Evolutionary conservation across 164 flowering plant species (phyloP), one percentile per base, ranked within the genome.

Genomic region (Sextonia rubra): DNA sequence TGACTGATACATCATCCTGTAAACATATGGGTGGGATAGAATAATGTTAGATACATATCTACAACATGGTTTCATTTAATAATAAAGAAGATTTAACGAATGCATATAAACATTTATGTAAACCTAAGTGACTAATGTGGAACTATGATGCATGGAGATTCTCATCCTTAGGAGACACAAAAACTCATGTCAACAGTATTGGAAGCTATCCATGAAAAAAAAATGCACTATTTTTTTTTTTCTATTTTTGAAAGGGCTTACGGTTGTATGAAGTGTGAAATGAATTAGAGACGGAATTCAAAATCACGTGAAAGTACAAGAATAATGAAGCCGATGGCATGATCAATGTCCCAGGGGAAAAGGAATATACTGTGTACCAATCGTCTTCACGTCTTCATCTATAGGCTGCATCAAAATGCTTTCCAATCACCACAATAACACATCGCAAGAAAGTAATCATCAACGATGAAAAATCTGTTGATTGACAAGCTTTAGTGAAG

Each of bases 1-100:
- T 75, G 37, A 78, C 69, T 2, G 75, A 74, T 47, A 78, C 69
- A 67, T 78, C 75, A 20, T 67, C 72, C 80, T 78, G 71, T 52
- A 60, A 61, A 70, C 30, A 56, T 20, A 58, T 25, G 27, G 9
- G 8, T 22, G n/a, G 11, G 44, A 32, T 32, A 32, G 17, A 29
- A 27, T 22, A 64, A 64, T 64, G 29, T 64, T 64, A 62, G 26
- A 23, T 14, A 62, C 68, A 30, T 4, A 12, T 18, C n/a, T 12
- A 15, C 20, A 64, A 12, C 17, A 30, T 2, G 27, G 15, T 24
- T 26, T 27, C 20, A 14, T 17, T 22, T 26, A 29, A 30, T 22
- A 20, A 30, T 1, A 24, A 2, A 12, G 12, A 22, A 24, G 25
- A 18, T 60, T 60, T 23, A 20, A 17, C 22, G 18, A 17, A 58